Base-by-base conservation (phyloP, 345 rosid species). In the Boechera retrofracta region DNA sequence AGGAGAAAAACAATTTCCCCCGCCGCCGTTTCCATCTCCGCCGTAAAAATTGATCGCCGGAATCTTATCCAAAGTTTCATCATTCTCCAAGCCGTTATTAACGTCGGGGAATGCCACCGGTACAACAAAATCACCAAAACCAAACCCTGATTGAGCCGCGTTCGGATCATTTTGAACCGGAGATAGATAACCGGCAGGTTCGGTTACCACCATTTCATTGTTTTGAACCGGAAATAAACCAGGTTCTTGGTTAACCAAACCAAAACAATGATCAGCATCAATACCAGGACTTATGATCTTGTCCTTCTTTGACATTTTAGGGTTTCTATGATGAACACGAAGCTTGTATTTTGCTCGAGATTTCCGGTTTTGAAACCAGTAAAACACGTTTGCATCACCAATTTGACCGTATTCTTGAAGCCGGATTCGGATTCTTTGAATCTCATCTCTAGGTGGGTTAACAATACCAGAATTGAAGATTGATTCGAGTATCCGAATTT, bases 291-390 rank as follows among this genome's bases (percentile, higher is more conserved):
- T 38, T 31, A 10, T n/a, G 75, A 35, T 67, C 66, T 56, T 38
- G 35, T 55, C 81, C 36, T 71, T 77, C 18, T 66, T 57, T 69
- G 58, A 71, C 2, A n/a, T 6, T 77, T 88, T 62, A 83, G 86
- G 38, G 73, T 38, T 64, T 39, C 79, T 85, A 58, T 85, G 89
- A 62, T 87, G 89, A 82, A 87, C 87, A 65, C 94, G 91, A 29
- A 85, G 88, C 82, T 92, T 94, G 78, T 89, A 92, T 82, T 94
- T 94, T 87, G 90, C 90, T 66, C 98, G 77, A 28, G 98, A 94
- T 70, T 94, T 94, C 51, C 96, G 81, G 87, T 94, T 94, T 72
- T 94, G 98, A 81, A 94, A 94, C 98, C 98, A 92, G 80, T 94
- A 94, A 71, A 92, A 94, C 26, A 94, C 97, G 12, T 94, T 94